These are phyloP conservation scores for Trichoderma koningiopsis DNA, from an alignment of 2,329 filamentous ascomycete species.

Conservation along the genomic window DNA sequence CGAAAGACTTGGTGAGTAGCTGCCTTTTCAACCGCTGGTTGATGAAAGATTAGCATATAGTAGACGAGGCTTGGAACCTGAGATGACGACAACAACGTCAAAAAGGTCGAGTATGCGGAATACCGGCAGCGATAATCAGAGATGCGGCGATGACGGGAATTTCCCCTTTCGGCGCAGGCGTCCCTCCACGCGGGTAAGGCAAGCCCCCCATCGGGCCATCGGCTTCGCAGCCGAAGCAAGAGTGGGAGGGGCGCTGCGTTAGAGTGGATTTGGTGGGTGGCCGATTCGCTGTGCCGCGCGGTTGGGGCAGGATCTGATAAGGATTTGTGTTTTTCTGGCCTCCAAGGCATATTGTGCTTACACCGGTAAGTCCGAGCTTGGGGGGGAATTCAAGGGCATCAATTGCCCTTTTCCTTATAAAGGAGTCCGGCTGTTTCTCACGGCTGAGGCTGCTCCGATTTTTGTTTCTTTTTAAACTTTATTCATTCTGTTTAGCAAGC, in stretches of 20 bases:
- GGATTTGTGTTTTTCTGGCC: neutral
- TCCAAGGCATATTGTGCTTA: neutral
- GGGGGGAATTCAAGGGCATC: neutral
- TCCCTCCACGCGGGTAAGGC: neutral
- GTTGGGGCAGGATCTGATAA: slow-evolving; percentile 15
- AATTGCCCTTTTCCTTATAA: neutral
- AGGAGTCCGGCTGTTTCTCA: neutral
- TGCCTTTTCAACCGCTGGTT: neutral
- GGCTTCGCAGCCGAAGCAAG: neutral
- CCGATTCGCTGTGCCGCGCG: neutral
- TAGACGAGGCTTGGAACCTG: neutral
- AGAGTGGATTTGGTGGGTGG: neutral
- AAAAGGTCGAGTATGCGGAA: neutral
- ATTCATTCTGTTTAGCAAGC: neutral
- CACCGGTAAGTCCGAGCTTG: slow-evolving; percentile 15
- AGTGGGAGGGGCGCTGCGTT: neutral
- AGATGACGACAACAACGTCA: neutral
- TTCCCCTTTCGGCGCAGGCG: neutral
- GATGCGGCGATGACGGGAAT: slow-evolving; percentile 20
- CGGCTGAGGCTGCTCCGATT: too few relatives aligned
- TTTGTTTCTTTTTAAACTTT: neutral
- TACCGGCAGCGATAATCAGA: neutral
- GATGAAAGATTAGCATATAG: neutral
- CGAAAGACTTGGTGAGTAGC: too few relatives aligned
- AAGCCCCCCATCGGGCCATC: neutral